Percentiles rank a stretch among this genome's conserved stretches.
phyloP scores from a whole-genome alignment of 2,329 filamentous ascomycete species.

The Stagonosporopsis chrysanthemi region DNA sequence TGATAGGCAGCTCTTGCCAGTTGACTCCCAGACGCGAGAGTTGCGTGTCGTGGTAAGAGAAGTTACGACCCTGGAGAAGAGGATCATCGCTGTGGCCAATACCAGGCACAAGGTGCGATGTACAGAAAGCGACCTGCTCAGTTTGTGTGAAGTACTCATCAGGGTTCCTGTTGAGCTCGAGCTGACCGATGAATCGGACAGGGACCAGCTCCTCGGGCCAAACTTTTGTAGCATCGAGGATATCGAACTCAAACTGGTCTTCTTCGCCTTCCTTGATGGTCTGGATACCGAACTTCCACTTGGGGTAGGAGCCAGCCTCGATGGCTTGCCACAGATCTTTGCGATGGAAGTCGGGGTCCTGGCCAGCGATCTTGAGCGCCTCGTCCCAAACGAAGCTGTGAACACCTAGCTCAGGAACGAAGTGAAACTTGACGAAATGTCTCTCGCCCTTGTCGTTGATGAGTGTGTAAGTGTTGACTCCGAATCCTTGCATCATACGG shows the following conservation, averaged over 20 bases:
- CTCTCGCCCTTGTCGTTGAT: constrained; percentile 72
- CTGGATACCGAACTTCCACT: constrained; percentile 86
- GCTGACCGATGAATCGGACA: constrained; percentile 77
- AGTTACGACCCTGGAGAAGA: constrained; percentile 75
- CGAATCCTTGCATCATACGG: constrained; percentile 87
- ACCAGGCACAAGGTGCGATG: constrained; percentile 78
- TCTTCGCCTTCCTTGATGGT: constrained; percentile 73
- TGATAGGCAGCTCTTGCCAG: constrained; percentile 80
- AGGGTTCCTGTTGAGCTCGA: constrained; percentile 80
- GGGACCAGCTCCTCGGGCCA: constrained; percentile 83
- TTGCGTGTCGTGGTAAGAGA: constrained; percentile 72
- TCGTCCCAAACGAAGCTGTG: constrained; percentile 83
- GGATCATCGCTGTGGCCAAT: constrained; percentile 81
- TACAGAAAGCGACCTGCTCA: constrained; percentile 85
- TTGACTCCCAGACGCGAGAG: constrained; percentile 75
- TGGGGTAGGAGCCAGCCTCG: constrained; percentile 72
- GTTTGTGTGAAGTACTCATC: constrained; percentile 85
- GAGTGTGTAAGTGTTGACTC: constrained; percentile 80
- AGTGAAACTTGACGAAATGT: constrained; percentile 80
- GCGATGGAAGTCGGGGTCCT: constrained; percentile 80
- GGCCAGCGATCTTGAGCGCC: constrained; percentile 69
- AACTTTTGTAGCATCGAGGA: constrained; percentile 84
- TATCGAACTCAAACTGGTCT: constrained; percentile 83
- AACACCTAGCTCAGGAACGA: constrained; percentile 75
- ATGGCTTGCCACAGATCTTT: constrained; percentile 81